A percentile compares a stretch with the other conserved stretches of the same genome.
Evolutionary conservation across 1,284 basidiomycete genomes (phyloP).

Genomic region (Pulchroboletus neoregius): DNA sequence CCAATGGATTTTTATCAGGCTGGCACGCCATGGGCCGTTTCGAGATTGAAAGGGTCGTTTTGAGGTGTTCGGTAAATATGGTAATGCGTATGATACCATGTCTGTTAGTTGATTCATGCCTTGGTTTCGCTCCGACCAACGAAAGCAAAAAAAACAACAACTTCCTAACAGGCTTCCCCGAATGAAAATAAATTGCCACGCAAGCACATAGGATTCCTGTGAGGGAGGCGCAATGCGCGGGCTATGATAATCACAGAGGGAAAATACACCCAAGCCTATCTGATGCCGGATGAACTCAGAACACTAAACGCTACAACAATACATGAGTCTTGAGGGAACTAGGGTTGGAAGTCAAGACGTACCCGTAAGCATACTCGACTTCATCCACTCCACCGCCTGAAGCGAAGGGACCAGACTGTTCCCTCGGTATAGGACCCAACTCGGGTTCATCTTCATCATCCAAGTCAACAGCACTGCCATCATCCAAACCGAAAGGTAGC

Average conservation of each 20-base stretch:
- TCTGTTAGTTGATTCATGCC: not conserved
- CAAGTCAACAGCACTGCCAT: constrained; percentile 59
- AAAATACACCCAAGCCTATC: not conserved
- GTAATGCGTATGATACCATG: not conserved
- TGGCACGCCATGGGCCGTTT: constrained; percentile 69
- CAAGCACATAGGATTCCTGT: not conserved
- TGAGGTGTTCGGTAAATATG: not conserved
- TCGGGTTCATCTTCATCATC: constrained; percentile 62
- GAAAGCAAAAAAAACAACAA: not conserved
- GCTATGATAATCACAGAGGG: not conserved
- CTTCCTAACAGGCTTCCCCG: not conserved
- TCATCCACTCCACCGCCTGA: constrained; percentile 80
- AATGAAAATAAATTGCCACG: not conserved
- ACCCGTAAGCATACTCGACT: constrained; percentile 84
- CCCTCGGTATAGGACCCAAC: constrained; percentile 73
- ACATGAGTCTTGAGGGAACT: constrained; percentile 13
- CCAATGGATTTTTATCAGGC: constrained; percentile 97
- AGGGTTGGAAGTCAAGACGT: constrained; percentile 31
- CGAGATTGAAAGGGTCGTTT: constrained; percentile 44
- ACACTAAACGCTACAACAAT: constrained; percentile 25
- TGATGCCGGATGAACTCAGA: not conserved
- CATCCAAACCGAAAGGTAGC: constrained; percentile 73
- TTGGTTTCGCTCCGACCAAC: not conserved
- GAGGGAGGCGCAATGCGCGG: not conserved
- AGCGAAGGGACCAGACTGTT: constrained; percentile 66